Conservation (phyloP, 2,329 filamentous ascomycete species). For the Ceratocystis huliohia region DNA sequence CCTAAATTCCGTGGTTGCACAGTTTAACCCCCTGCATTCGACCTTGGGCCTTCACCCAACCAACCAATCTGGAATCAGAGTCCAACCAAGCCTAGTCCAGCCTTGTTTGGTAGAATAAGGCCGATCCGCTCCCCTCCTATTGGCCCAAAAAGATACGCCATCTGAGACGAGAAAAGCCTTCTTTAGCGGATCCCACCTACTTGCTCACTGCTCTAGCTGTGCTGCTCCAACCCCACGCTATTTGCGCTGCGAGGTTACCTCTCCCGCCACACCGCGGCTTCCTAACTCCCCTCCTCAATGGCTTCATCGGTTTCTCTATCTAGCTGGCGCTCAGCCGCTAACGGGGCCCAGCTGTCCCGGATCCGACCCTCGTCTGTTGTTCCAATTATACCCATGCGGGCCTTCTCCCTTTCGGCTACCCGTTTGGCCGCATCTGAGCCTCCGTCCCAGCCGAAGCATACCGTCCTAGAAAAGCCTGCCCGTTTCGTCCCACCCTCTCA, state of each 20-base stretch:
- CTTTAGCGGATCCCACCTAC: background rate
- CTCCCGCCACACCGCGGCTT: background rate
- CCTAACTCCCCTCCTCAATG: background rate
- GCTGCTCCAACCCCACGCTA: background rate
- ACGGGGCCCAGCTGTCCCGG: background rate
- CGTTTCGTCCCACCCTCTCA: conserved; percentile 91
- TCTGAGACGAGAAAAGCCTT: background rate
- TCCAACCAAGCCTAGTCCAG: background rate
- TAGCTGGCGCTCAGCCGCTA: background rate
- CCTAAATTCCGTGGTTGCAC: conserved; percentile 17
- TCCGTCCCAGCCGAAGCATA: conserved; percentile 37
- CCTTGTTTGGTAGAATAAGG: background rate
- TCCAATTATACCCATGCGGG: background rate
- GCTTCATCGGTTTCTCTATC: background rate
- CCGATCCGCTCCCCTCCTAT: background rate
- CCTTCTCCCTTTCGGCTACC: background rate
- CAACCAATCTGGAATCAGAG: background rate
- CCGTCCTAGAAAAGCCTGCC: conserved; percentile 72
- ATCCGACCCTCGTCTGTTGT: background rate
- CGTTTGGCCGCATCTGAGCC: conserved; percentile 1
- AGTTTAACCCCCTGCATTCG: background rate
- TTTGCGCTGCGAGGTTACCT: background rate
- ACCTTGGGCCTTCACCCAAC: background rate
- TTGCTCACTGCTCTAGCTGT: background rate
- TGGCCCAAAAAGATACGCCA: background rate